Evolutionary conservation across 306 rosid species (phyloP), one percentile per base, ranked within the genome.

Genomic region (Calophaca sinica): DNA sequence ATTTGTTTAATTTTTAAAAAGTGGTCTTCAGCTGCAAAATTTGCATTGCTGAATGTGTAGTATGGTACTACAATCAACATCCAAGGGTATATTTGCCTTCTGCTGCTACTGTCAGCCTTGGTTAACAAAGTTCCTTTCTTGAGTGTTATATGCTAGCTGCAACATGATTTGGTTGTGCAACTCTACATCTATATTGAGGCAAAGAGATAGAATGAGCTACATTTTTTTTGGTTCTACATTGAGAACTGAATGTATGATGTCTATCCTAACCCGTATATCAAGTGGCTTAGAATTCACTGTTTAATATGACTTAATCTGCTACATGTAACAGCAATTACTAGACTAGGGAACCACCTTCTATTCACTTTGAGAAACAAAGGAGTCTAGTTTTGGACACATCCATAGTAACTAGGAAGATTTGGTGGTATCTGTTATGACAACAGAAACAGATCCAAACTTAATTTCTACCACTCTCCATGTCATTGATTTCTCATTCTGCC

Each of bases 231-330:
- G 5, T 4, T 48, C 2, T 48, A 20, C 26, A 20, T 20, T 20
- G 26, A 20, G 26, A 20, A 20, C 26, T 20, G 26, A 20, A 20
- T 20, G 26, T 20, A 20, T 20, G 26, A 20, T 20, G 26, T 20
- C 10, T 5, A 48, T 12, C 7, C 45, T 26, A 28, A 14, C 7
- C 6, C 5, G 9, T 62, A 62, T 45, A 5, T 15, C 14, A 48
- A 67, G 59, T 50, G 73, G 48, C 48, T 7, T 4, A 8, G 48
- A 35, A 53, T 38, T 29, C 32, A 5, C 29, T 14, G 10, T 11
- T 71, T 39, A 39, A 12, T 20, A 68, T 68, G 76, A 26, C 38
- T 38, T 51, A 12, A 14, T 15, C 51, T 39, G 41, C 62, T 20
- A 32, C 26, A 7, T 52, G 71, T 52, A 50, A 36, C 50, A 32